Evolutionary conservation across 441 rosid genomes (phyloP).

Genomic region (Adansonia grandidieri): DNA sequence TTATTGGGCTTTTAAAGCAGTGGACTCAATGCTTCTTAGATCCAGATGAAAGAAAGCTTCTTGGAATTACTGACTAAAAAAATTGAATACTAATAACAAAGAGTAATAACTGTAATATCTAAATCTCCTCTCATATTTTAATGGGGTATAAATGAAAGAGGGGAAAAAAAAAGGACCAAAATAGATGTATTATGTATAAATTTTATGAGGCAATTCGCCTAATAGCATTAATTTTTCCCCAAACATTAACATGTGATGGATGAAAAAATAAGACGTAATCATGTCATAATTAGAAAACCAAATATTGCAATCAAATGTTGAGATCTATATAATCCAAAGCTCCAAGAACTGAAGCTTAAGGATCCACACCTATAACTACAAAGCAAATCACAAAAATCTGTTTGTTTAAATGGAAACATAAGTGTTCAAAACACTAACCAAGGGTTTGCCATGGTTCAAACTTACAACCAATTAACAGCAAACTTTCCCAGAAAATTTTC

Average conservation of each 20-base stretch:
- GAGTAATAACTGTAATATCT: too few species aligned
- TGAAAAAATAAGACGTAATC: not conserved
- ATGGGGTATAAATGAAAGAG: not conserved
- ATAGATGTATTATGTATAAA: not conserved
- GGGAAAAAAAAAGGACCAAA: not conserved
- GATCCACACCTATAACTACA: not conserved
- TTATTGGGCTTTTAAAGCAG: not conserved
- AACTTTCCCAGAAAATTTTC: not conserved
- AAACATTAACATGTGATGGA: not conserved
- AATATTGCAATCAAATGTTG: not conserved
- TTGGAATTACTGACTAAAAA: too few species aligned
- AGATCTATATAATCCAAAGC: not conserved
- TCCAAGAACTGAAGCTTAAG: not conserved
- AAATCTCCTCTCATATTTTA: too few species aligned
- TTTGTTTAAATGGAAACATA: not conserved
- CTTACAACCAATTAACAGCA: not conserved
- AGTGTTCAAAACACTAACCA: not conserved
- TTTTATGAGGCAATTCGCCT: too few species aligned
- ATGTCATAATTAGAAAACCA: not conserved
- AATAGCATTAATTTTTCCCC: too few species aligned
- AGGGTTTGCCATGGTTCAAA: conserved; percentile 1
- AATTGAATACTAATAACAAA: too few species aligned
- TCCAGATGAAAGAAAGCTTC: not conserved
- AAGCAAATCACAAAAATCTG: not conserved
- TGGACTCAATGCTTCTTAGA: not conserved